Evolutionary conservation across 345 rosid species (phyloP).

Genomic region (Eucalyptus fibrosa): DNA sequence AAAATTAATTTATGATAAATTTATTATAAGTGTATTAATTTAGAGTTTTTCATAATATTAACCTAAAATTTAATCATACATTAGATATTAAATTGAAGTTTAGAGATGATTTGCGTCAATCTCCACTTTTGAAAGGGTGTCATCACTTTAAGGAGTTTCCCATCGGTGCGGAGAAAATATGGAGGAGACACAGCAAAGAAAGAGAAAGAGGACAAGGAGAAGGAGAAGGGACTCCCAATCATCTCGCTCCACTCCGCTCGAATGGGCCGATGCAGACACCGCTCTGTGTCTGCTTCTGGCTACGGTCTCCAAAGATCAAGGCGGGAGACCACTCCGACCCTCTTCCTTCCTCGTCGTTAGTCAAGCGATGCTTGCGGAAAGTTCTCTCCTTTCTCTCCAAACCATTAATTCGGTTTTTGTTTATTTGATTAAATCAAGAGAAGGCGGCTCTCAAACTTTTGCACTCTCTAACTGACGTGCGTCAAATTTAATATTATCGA

Average conservation of each 20-base stretch:
- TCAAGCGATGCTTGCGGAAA: slow-evolving; percentile 15
- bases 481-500: not conserved
- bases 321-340: not conserved
- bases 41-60: too few relatives aligned
- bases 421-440: too few relatives aligned
- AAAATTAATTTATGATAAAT: too few relatives aligned
- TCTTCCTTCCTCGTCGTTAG: not conserved
- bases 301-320: not conserved
- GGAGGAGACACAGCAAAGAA: not conserved
- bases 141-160: not conserved
- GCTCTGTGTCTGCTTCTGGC: slow-evolving; percentile 20
- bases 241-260: not conserved
- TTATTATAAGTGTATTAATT: too few relatives aligned
- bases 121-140: too few relatives aligned
- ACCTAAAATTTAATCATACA: too few relatives aligned
- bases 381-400: slow-evolving; percentile 3
- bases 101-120: too few relatives aligned
- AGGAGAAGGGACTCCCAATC: not conserved
- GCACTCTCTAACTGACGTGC: too few relatives aligned
- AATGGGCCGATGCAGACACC: not conserved
- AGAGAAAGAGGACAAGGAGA: not conserved
- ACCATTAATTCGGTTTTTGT: too few relatives aligned
- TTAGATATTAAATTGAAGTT: too few relatives aligned
- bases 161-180: not conserved
- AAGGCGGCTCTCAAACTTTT: too few relatives aligned